These are phyloP conservation scores for Trypanosoma lewisi DNA, from an alignment of 208 protist species.

Conservation along the genomic window DNA sequence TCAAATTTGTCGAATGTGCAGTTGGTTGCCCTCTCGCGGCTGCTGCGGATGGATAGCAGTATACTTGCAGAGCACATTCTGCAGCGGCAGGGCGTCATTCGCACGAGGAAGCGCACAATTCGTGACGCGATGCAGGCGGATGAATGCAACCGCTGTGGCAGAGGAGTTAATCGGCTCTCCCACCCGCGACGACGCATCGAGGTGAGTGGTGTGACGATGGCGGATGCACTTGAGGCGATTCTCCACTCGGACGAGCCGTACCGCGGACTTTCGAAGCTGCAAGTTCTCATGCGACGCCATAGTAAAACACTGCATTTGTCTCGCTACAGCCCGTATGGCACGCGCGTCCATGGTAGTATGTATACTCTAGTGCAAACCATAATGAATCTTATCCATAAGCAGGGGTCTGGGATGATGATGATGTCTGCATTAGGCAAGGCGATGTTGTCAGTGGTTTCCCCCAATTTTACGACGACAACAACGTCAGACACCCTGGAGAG, in stretches of 20 bases:
- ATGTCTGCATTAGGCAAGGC: background rate
- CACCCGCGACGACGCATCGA: constrained; percentile 14
- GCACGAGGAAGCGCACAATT: background rate
- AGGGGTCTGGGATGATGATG: no score
- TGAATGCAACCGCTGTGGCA: background rate
- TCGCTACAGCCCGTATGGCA: constrained; percentile 13
- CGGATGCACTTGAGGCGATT: constrained; percentile 16
- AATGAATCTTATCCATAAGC: background rate
- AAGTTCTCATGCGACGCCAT: constrained; percentile 6
- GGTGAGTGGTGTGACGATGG: constrained; percentile 18
- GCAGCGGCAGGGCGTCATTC: constrained; percentile 33
- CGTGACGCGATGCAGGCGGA: constrained; percentile 3
- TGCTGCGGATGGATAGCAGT: constrained; percentile 33
- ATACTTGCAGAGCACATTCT: constrained; percentile 49
- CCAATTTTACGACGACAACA: constrained; percentile 9
- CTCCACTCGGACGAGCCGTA: constrained; percentile 17
- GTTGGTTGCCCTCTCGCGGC: constrained; percentile 38
- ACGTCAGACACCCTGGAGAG: background rate
- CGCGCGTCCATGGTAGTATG: constrained; percentile 12
- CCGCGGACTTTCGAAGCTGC: background rate
- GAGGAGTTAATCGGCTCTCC: background rate
- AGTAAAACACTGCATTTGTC: background rate
- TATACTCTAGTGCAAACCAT: constrained; percentile 13
- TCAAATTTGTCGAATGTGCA: constrained; percentile 38
- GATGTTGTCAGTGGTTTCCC: constrained; percentile 16